A percentile compares a stretch with the other conserved stretches of the same genome.
phyloP scores from a whole-genome alignment of 1,284 basidiomycete species.

The Melampsora occidentalis region DNA sequence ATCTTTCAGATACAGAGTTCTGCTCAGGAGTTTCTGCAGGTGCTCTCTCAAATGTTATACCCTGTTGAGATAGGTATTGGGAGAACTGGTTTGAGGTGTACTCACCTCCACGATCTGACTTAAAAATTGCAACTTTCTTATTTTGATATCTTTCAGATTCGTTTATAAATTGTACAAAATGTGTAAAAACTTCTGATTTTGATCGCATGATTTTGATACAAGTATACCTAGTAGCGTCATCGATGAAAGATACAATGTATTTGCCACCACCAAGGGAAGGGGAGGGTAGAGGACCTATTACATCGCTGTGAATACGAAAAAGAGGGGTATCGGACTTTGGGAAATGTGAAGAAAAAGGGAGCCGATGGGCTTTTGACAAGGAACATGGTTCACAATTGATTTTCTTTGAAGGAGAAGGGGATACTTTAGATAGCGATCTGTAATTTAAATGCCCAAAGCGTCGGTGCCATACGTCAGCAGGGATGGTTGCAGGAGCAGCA shows the following conservation, averaged over 20 bases:
- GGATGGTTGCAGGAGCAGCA: no score
- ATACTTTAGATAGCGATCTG: no score
- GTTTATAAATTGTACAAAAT: no score
- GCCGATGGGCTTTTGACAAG: no score
- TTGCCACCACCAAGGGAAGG: not conserved
- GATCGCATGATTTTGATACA: not conserved
- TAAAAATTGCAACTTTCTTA: no score
- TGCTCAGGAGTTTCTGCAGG: not conserved
- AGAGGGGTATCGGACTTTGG: not conserved
- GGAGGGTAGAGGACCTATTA: not conserved
- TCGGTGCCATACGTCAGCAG: no score
- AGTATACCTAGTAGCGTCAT: not conserved
- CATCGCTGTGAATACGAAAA: not conserved
- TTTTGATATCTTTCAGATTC: no score
- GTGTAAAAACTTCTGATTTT: no score
- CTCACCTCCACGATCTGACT: not conserved
- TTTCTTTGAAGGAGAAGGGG: no score
- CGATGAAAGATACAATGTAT: not conserved
- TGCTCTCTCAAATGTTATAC: not conserved
- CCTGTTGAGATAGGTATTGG: not conserved
- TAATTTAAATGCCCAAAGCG: no score
- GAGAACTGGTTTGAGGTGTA: not conserved
- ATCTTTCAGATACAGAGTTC: slow-evolving; percentile 1
- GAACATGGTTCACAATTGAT: no score
- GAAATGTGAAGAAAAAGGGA: not conserved